Base-by-base conservation (phyloP, 169 alveolate species). In the Theileria parva region DNA sequence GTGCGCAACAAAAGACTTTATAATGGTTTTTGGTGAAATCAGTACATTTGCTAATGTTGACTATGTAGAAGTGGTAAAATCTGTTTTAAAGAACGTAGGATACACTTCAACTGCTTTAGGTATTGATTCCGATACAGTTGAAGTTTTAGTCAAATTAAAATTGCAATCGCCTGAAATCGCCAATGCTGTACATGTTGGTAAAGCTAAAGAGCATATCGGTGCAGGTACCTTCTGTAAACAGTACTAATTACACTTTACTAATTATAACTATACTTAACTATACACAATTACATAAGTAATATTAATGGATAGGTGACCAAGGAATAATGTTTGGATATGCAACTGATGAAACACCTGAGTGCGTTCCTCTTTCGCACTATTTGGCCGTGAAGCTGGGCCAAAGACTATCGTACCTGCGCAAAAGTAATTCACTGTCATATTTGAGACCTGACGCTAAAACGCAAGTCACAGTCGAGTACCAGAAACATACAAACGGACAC, bases 261-360 rank as follows among this genome's bases (percentile, higher is more conserved):
- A n/a, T n/a, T n/a, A n/a, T n/a, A n/a, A n/a, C n/a, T n/a, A n/a
- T n/a, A n/a, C n/a, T n/a, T n/a, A n/a, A n/a, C n/a, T n/a, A n/a
- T n/a, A n/a, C n/a, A n/a, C n/a, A n/a, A n/a, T n/a, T n/a, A n/a
- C n/a, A n/a, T n/a, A n/a, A n/a, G n/a, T n/a, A n/a, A 69, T 74
- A 61, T 32, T 32, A 57, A 30, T 67, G 74, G n/a, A 77, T 79
- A 37, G 99, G 99, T 15, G 99, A 97, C 74, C 98, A 98, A 93
- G 99, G 99, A 37, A 95, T 95, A 78, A 98, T 98, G 99, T 97
- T 98, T 87, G 99, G 99, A 17, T 98, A 97, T 88, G 99, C 99
- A 59, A 93, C 99, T 53, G 97, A 97, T 91, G 99, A 98, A 91
- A 97, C 99, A 3, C 94, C 95, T 34, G 98, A 95, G 81, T 86